Evolutionary conservation across 257 asterid species (phyloP).

Genomic region (Solanum bukasovii): DNA sequence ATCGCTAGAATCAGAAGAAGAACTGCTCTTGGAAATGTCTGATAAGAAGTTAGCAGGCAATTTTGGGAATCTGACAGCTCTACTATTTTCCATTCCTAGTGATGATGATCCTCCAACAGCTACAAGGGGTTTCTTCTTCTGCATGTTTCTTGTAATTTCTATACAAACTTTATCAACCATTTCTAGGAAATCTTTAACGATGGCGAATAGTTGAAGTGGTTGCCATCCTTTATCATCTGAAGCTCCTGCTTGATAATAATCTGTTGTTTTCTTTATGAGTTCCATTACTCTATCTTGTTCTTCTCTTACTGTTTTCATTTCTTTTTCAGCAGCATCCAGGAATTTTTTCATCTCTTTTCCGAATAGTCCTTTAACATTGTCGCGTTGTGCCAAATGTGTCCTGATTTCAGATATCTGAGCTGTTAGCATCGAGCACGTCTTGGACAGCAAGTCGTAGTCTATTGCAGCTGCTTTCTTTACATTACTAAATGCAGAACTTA

Average conservation of each 20-base stretch:
- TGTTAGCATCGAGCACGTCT: slow-evolving; percentile 27
- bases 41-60: slow-evolving; percentile 73
- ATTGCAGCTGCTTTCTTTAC: slow-evolving; percentile 62
- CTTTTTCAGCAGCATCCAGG: slow-evolving; percentile 48
- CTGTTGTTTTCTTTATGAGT: slow-evolving; percentile 64
- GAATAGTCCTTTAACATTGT: slow-evolving; percentile 30
- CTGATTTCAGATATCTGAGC: slow-evolving; percentile 32
- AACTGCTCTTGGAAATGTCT: slow-evolving; percentile 29
- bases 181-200: slow-evolving; percentile 62
- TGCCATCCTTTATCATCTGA: slow-evolving; percentile 44
- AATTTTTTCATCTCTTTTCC: slow-evolving; percentile 42
- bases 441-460: slow-evolving; percentile 38
- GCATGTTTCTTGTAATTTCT: slow-evolving; percentile 61
- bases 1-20: slow-evolving; percentile 34
- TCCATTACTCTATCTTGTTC: slow-evolving; percentile 63
- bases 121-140: slow-evolving; percentile 42
- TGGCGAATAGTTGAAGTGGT: slow-evolving; percentile 47
- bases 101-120: slow-evolving; percentile 32
- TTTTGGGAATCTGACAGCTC: slow-evolving; percentile 70
- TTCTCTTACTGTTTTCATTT: slow-evolving; percentile 34
- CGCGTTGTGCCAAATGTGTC: slow-evolving; percentile 20
- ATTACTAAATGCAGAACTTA: slow-evolving; percentile 58
- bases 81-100: slow-evolving; percentile 29
- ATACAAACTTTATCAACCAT: slow-evolving; percentile 87
- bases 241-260: slow-evolving; percentile 68